These are phyloP conservation scores for Hirschioporus abietinus DNA, from an alignment of 768 basidiomycete species.

Conservation along the genomic window DNA sequence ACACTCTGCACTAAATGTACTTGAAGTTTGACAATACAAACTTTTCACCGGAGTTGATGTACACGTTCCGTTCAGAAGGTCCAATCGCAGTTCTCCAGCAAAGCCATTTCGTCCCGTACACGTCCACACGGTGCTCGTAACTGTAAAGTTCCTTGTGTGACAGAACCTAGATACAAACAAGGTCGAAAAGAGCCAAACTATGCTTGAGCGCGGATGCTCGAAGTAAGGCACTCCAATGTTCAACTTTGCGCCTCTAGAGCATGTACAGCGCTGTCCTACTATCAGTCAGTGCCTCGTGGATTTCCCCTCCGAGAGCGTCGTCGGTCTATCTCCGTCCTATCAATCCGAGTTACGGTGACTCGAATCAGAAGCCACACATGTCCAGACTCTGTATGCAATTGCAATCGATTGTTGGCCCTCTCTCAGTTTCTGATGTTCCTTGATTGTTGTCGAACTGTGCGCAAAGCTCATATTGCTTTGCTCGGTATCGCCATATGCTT, in stretches of 20 bases:
- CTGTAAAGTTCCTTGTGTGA: not conserved
- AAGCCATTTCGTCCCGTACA: not conserved
- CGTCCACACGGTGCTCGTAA: not conserved
- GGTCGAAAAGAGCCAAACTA: not conserved
- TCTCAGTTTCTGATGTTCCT: not conserved
- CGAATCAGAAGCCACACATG: not conserved
- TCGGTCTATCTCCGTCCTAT: not conserved
- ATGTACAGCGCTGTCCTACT: not conserved
- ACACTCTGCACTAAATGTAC: not conserved
- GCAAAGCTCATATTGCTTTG: not conserved
- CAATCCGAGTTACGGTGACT: not conserved
- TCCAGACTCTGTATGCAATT: conserved; percentile 1
- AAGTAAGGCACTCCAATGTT: not conserved
- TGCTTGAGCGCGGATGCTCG: not conserved
- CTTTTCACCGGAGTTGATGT: too few relatives aligned
- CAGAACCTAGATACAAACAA: not conserved
- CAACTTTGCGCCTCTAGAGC: not conserved
- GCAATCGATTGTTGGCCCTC: not conserved
- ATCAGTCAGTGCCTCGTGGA: not conserved
- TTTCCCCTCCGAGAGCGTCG: not conserved
- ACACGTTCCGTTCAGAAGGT: not conserved
- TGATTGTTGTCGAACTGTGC: not conserved
- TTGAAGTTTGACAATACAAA: not conserved
- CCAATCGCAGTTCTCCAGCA: not conserved
- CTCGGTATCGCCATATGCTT: not conserved